Conservation (phyloP, 352 stramenopile genomes). For the Thraustotheca clavata region DNA sequence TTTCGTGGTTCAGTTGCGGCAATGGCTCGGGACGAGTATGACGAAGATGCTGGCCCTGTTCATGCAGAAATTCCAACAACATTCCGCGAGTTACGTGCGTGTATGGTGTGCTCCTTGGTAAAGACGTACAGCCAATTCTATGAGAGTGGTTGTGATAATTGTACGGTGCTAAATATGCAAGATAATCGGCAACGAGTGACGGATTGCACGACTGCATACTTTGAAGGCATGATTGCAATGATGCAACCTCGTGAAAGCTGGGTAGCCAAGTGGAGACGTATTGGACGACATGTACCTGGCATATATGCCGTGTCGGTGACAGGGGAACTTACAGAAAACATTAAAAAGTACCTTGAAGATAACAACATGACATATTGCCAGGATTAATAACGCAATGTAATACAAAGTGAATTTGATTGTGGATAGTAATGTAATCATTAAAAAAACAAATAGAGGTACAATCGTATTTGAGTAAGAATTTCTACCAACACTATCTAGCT, state of each 20-base stretch:
- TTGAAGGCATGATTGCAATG: constrained; percentile 87
- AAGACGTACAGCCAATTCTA: constrained; percentile 89
- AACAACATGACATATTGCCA: constrained; percentile 80
- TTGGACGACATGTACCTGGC: constrained; percentile 71
- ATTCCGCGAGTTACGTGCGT: constrained; percentile 80
- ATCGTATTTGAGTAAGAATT: constrained; percentile 7
- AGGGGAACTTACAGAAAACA: constrained; percentile 75
- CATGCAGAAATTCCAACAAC: constrained; percentile 84
- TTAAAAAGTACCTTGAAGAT: constrained; percentile 83
- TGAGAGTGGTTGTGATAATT: constrained; percentile 86
- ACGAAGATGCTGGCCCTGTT: constrained; percentile 64
- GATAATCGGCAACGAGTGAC: constrained; percentile 83
- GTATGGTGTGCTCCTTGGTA: constrained; percentile 84
- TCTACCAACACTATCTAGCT: constrained; percentile 32
- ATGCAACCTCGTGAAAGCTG: constrained; percentile 85
- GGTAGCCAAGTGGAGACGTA: constrained; percentile 85
- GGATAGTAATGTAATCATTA: background rate
- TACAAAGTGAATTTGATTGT: background rate
- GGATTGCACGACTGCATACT: constrained; percentile 84
- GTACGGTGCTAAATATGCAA: constrained; percentile 81
- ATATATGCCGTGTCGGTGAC: constrained; percentile 85
- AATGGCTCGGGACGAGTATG: constrained; percentile 39
- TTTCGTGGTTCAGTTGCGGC: background rate
- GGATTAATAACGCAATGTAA: background rate
- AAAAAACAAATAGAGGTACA: constrained; percentile 10